Evolutionary conservation across 441 rosid genomes (phyloP).

Genomic region (Mallotus repandus): DNA sequence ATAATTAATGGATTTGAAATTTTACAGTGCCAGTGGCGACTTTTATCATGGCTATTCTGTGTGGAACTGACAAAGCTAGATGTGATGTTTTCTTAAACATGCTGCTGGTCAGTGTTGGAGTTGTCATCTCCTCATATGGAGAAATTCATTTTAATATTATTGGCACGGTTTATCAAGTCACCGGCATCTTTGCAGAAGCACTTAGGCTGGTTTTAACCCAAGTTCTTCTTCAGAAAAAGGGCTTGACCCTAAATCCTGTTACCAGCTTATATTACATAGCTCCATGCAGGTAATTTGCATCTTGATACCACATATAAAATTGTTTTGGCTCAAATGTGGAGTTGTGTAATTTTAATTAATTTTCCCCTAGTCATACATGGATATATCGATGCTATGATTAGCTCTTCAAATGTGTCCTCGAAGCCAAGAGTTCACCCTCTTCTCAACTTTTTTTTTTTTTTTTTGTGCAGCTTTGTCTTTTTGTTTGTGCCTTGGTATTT

Average conservation of each 20-base stretch:
- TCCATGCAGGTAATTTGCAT: slow-evolving; percentile 84
- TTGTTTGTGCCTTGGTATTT: slow-evolving; percentile 94
- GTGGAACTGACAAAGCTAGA: slow-evolving; percentile 96
- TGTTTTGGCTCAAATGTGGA: too few species aligned
- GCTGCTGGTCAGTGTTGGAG: slow-evolving; percentile 99
- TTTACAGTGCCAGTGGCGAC: slow-evolving; percentile 99
- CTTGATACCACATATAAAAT: too few species aligned
- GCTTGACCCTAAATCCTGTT: slow-evolving; percentile 91
- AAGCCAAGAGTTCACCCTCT: neutral
- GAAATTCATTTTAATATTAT: slow-evolving; percentile 96
- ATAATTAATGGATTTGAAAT: slow-evolving; percentile 27
- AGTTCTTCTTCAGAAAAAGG: slow-evolving; percentile 99
- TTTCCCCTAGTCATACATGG: too few species aligned
- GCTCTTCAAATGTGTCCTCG: neutral
- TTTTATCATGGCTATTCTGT: slow-evolving; percentile 86
- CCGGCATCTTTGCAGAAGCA: slow-evolving; percentile 99
- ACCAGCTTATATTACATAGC: slow-evolving; percentile 99
- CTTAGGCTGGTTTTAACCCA: slow-evolving; percentile 98
- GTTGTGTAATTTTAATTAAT: too few species aligned
- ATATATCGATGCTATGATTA: neutral
- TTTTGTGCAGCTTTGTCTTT: slow-evolving; percentile 78
- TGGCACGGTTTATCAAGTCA: slow-evolving; percentile 98
- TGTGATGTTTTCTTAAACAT: slow-evolving; percentile 96
- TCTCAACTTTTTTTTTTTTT: slow-evolving; percentile 21
- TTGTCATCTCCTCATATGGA: slow-evolving; percentile 96